Evolutionary conservation across 495 filamentous ascomycete genomes (phyloP), one percentile per base, ranked within the genome.

Genomic region (Penicillium roqueforti): DNA sequence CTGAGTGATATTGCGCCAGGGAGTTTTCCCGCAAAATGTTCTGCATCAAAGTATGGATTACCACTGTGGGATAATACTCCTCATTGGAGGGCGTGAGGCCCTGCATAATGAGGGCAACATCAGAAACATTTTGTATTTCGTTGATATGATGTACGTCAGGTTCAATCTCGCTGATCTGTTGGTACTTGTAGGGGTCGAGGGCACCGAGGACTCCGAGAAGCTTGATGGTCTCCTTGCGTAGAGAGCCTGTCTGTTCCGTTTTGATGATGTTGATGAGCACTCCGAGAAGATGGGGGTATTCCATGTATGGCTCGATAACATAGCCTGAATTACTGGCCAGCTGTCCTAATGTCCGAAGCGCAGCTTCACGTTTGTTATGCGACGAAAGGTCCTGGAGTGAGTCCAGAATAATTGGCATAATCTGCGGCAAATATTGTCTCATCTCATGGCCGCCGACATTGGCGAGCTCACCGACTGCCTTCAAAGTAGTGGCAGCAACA

Each of bases 41-140:
- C 47, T 89, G 86, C 64, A 97, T 83, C 40, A 99, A 75, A 1
- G 92, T 92, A 60, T 95, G 93, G 62, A 99, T 96, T 37, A 97
- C 95, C 18, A 99, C 91, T 0, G 95, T 97, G 3, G 93, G 93
- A 63, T 96, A 97, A 63, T 97, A 99, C 54, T 99, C 93, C 62
- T 99, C 95, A 54, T 89, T 93, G 0, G 91, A 96, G 3, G 93
- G 95, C 2, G 91, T 97, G n/a, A 96, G 80, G 10, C 93, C 92
- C 55, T 87, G 87, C 91, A 99, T 97, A 74, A 99, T 96, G 19
- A 99, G 78, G 13, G 91, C 91, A 44, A 99, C 95, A 74, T 99
- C 93, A 13, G 91, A 95, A 49, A 93, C 81, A 25, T 76, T 75
- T 54, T 88, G 80, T 23, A 78, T 75, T 50, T 83, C 76, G 40